These are phyloP conservation scores for Fusarium longipes DNA, from an alignment of 2,329 filamentous ascomycete species.

Conservation along the genomic window DNA sequence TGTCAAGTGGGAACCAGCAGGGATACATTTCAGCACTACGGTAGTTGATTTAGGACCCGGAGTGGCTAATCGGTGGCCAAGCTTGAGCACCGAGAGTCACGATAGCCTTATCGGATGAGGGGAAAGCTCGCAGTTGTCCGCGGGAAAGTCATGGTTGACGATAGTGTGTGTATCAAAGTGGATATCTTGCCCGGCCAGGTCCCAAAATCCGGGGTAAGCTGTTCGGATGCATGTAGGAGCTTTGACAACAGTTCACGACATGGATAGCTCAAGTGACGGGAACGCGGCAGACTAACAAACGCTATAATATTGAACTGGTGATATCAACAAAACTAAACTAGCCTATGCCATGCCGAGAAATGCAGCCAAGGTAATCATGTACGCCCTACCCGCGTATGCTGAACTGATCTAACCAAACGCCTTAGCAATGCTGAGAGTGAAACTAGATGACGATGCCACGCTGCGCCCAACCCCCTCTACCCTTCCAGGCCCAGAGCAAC, in stretches of 20 bases:
- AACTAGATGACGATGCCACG: conserved; percentile 75
- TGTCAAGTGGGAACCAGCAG: conserved; percentile 21
- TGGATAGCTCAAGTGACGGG: not conserved
- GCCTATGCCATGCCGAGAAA: conserved; percentile 7
- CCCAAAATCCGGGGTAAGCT: conserved; percentile 36
- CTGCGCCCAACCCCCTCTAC: conserved; percentile 77
- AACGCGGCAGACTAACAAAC: not conserved
- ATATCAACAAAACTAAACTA: conserved; percentile 6
- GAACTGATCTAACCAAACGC: conserved; percentile 30
- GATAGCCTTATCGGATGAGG: conserved; percentile 27
- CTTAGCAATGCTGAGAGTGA: conserved; percentile 13
- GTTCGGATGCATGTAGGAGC: conserved; percentile 14
- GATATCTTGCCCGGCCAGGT: not conserved
- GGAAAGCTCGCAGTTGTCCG: conserved; percentile 19
- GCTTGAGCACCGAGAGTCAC: conserved; percentile 22
- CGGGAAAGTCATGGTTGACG: conserved; percentile 30
- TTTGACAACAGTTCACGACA: not conserved
- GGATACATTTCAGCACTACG: conserved; percentile 15
- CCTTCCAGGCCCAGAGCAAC: conserved; percentile 85
- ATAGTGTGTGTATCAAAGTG: not conserved
- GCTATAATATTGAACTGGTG: conserved; percentile 1
- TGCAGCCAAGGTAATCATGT: not conserved
- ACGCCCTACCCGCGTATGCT: conserved; percentile 22
- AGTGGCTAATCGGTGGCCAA: conserved; percentile 17
- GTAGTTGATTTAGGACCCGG: conserved; percentile 38